These are phyloP conservation scores for Trichoderma sp. DNA, from an alignment of 2,329 filamentous ascomycete genomes.

Conservation along the genomic window DNA sequence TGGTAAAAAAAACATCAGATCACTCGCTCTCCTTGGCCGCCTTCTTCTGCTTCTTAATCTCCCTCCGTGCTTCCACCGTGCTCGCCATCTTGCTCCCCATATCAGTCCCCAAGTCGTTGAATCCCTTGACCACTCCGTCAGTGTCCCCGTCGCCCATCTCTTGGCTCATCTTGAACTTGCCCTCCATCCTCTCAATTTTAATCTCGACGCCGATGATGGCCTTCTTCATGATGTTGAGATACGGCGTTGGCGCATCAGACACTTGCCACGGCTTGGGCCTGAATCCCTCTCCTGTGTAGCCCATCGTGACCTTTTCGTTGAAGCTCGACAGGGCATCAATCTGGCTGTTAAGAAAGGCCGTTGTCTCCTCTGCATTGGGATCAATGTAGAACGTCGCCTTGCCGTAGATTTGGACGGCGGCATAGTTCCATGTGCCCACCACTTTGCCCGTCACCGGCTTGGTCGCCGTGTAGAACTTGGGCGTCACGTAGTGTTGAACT, in stretches of 20 bases:
- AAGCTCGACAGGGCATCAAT: constrained; percentile 54
- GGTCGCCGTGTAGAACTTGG: constrained; percentile 67
- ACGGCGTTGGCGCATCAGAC: constrained; percentile 56
- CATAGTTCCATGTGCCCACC: constrained; percentile 71
- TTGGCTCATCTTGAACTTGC: constrained; percentile 70
- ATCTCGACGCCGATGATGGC: constrained; percentile 64
- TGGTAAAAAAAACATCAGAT: neutral
- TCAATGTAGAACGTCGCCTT: constrained; percentile 56
- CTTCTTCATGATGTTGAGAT: constrained; percentile 59
- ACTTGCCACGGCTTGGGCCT: constrained; percentile 53
- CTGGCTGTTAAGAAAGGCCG: constrained; percentile 51
- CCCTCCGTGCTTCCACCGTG: constrained; percentile 35
- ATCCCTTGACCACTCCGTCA: constrained; percentile 59
- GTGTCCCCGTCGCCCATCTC: constrained; percentile 55
- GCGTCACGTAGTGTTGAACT: constrained; percentile 65
- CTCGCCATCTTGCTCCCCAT: constrained; percentile 34
- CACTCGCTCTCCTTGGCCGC: neutral
- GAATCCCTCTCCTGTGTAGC: constrained; percentile 44
- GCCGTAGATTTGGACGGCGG: constrained; percentile 65
- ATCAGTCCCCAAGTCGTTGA: constrained; percentile 42
- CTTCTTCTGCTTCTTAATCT: constrained; percentile 28
- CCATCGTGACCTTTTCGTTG: constrained; percentile 58
- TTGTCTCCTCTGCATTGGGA: constrained; percentile 45
- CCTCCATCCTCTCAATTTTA: constrained; percentile 53
- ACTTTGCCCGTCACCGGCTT: constrained; percentile 67